A percentile compares a stretch with the other conserved stretches of the same genome.
Conservation (phyloP, 169 alveolate species). For the Plasmodium relictum region DNA sequence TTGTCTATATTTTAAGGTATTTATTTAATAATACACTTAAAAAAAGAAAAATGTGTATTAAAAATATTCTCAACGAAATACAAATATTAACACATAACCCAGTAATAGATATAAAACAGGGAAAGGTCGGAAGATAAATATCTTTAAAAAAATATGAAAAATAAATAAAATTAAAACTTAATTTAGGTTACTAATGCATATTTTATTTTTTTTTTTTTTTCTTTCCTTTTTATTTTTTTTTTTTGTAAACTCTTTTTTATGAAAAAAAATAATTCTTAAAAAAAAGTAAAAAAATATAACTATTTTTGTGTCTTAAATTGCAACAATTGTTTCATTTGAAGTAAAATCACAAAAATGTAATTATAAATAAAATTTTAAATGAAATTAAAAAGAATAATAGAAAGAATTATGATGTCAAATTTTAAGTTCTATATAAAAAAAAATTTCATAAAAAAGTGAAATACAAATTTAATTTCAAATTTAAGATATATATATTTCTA, state of each 20-base stretch:
- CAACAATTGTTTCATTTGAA: slow-evolving; percentile 28
- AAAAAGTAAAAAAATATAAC: background rate
- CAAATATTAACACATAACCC: slow-evolving; percentile 72
- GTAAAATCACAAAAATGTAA: slow-evolving; percentile 12
- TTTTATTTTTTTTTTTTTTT: background rate
- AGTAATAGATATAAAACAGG: slow-evolving; percentile 64
- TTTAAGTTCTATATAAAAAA: no score
- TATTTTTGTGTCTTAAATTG: background rate
- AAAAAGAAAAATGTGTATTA: slow-evolving; percentile 30
- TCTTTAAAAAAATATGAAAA: background rate
- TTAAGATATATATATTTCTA: background rate
- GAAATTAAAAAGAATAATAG: slow-evolving; percentile 1
- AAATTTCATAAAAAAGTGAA: background rate
- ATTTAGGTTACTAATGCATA: background rate
- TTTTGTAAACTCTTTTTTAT: background rate
- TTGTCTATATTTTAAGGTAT: slow-evolving; percentile 55
- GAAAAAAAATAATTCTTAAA: background rate
- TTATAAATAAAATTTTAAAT: background rate
- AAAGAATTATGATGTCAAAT: background rate
- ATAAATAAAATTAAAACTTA: background rate
- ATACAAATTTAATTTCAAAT: background rate
- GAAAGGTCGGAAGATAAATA: slow-evolving; percentile 46
- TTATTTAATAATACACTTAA: slow-evolving; percentile 32
- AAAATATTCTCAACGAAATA: slow-evolving; percentile 42
- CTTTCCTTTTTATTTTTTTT: background rate